Percentiles rank a stretch among this genome's conserved stretches.
Conservation (phyloP, 1,284 basidiomycete genomes). For the Rhodotorula glutinis region DNA sequence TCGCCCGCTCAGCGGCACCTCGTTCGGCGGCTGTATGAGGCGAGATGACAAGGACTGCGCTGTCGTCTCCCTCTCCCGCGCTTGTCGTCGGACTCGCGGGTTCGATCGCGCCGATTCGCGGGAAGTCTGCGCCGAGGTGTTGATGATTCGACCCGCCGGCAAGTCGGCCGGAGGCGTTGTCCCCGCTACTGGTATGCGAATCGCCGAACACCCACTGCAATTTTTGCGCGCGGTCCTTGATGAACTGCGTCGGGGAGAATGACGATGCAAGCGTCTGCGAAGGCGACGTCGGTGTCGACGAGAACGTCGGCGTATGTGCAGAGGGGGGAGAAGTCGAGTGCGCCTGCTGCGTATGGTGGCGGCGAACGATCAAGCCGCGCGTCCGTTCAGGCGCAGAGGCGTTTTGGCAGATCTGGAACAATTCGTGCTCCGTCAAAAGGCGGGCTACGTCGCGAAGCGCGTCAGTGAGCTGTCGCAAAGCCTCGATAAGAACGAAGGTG, state of each 20-base stretch:
- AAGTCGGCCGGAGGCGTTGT: constrained; percentile 14
- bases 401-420: constrained; percentile 80
- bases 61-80: neutral
- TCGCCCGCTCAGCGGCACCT: neutral
- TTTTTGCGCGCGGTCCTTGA: constrained; percentile 47
- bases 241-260: constrained; percentile 32
- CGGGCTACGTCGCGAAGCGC: constrained; percentile 44
- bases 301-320: neutral
- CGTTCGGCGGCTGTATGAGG: neutral
- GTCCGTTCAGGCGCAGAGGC: constrained; percentile 73
- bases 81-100: constrained; percentile 25
- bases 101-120: constrained; percentile 37
- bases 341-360: constrained; percentile 42
- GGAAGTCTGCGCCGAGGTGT: constrained; percentile 40
- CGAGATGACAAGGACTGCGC: constrained; percentile 1
- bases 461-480: no score
- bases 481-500: no score
- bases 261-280: constrained; percentile 5
- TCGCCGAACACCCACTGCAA: constrained; percentile 62
- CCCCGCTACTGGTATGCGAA: constrained; percentile 13
- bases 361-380: constrained; percentile 72
- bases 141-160: constrained; percentile 12
- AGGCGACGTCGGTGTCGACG: constrained; percentile 1
- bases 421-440: constrained; percentile 75
- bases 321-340: constrained; percentile 19